Evolutionary conservation across 331 rosid species (phyloP).

Genomic region (Quercus lobata): DNA sequence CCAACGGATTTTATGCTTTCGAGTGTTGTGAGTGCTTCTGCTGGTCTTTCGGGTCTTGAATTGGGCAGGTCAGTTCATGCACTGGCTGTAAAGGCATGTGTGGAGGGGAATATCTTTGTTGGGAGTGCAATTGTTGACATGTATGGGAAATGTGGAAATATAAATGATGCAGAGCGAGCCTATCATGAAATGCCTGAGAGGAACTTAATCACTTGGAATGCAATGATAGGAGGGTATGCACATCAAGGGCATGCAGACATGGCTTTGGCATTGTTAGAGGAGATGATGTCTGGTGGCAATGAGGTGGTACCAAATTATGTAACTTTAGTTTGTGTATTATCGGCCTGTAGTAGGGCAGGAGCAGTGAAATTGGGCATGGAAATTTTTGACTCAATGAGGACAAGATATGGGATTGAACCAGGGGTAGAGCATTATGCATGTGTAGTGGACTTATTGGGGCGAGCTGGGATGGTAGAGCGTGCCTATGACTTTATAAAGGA

Average conservation of each 20-base stretch:
- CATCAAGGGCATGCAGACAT: constrained; percentile 65
- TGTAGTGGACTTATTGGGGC: constrained; percentile 63
- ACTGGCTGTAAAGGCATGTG: constrained; percentile 64
- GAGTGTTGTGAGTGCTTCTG: constrained; percentile 69
- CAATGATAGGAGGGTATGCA: constrained; percentile 70
- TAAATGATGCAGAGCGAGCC: constrained; percentile 55
- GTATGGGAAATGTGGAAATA: constrained; percentile 88
- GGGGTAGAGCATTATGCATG: constrained; percentile 85
- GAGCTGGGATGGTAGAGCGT: constrained; percentile 68
- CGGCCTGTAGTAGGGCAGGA: constrained; percentile 82
- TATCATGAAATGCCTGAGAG: constrained; percentile 50
- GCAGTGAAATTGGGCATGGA: constrained; percentile 61
- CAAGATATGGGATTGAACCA: constrained; percentile 49
- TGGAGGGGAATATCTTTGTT: constrained; percentile 68
- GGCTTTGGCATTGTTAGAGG: constrained; percentile 63
- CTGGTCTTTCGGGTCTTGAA: constrained; percentile 69
- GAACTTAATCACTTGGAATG: constrained; percentile 72
- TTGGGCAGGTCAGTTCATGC: constrained; percentile 76
- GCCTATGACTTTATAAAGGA: constrained; percentile 62
- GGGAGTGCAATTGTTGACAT: constrained; percentile 84
- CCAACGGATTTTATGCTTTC: constrained; percentile 82
- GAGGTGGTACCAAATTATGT: constrained; percentile 52
- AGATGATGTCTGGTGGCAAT: constrained; percentile 33
- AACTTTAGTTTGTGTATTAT: constrained; percentile 68
- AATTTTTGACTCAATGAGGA: constrained; percentile 64